Base-by-base conservation (phyloP, 805 yeast genomes). In the Saccharomyces kudriavzevii region DNA sequence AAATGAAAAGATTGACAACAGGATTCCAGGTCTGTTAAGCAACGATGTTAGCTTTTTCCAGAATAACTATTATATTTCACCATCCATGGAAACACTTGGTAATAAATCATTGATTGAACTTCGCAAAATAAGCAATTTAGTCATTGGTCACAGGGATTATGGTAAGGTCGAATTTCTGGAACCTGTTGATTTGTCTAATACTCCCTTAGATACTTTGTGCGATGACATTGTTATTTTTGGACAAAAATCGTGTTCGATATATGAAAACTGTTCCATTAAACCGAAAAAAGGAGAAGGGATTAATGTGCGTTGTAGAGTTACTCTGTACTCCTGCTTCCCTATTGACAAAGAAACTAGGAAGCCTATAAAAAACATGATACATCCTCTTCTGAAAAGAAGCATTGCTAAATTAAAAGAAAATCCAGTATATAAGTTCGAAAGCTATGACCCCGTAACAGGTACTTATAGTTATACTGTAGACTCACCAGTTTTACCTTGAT, bases 61-160 rank as follows among this genome's bases (percentile, higher is more conserved):
- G 13, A 80, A 86, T 49, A 96, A 91, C 5, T 94, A 91, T 71
- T 94, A 94, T 88, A 85, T 84, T 52, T 80, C 87, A 5, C 99
- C 99, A 17, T 75, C 89, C 2, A 64, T 85, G 40, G 79, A 82
- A 4, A 83, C 83, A 49, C 72, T 94, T 51, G 77, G 79, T 52
- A 70, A 75, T 17, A 75, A 80, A 77, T 68, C 89, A 0, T 74
- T 87, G 40, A 70, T 81, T 9, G 85, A 89, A 56, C 77, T 89
- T 49, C 81, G 85, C 52, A 63, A 77, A 5, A 85, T 94, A 25
- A 61, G 75, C 17, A 75, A 82, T 51, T 83, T 91, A 66, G 78
- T 78, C 14, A 81, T 94, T 55, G 99, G 98, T 4, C 84, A 94
- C 58, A 78, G 78, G 56, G 70, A 72, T 8, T 82, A 75, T 63